Conservation (phyloP, 2,329 filamentous ascomycete species). For the Juglanconis juglandina region DNA sequence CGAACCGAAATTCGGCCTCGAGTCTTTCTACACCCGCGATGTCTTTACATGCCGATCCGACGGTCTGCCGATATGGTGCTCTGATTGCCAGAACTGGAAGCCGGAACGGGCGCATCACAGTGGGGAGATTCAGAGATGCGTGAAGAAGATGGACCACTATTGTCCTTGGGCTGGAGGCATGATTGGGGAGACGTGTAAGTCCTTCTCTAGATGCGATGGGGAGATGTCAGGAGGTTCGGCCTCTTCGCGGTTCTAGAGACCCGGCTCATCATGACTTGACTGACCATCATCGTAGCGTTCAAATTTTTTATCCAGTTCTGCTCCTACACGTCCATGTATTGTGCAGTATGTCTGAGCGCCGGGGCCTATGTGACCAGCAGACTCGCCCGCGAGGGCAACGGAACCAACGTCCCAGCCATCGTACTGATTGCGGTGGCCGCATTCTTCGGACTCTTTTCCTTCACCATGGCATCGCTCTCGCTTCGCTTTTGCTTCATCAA, state of each 20-base stretch:
- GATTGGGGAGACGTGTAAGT: conserved; percentile 71
- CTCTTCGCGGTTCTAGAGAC: background rate
- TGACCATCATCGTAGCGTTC: conserved; percentile 53
- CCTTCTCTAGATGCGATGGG: background rate
- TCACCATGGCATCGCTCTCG: conserved; percentile 72
- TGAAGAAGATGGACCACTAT: conserved; percentile 90
- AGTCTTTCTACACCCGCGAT: conserved; percentile 76
- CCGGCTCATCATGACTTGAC: background rate
- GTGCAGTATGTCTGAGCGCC: conserved; percentile 59
- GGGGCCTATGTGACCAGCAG: conserved; percentile 62
- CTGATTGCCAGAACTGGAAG: conserved; percentile 81
- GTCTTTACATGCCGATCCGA: conserved; percentile 80
- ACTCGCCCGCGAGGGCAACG: conserved; percentile 38
- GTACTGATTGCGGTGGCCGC: conserved; percentile 63
- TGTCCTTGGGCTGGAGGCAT: conserved; percentile 97
- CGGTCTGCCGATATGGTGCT: conserved; percentile 84
- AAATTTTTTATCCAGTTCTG: conserved; percentile 93
- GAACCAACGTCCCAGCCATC: conserved; percentile 59
- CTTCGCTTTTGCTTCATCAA: conserved; percentile 69
- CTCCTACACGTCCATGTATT: conserved; percentile 68
- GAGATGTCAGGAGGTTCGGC: background rate
- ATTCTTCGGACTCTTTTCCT: conserved; percentile 78
- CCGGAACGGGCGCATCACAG: conserved; percentile 85
- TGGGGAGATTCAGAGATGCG: conserved; percentile 75
- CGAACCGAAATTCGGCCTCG: conserved; percentile 59